Evolutionary conservation across 371 early-diverging fungal species (phyloP).

Genomic region (Chytridiales sp.): DNA sequence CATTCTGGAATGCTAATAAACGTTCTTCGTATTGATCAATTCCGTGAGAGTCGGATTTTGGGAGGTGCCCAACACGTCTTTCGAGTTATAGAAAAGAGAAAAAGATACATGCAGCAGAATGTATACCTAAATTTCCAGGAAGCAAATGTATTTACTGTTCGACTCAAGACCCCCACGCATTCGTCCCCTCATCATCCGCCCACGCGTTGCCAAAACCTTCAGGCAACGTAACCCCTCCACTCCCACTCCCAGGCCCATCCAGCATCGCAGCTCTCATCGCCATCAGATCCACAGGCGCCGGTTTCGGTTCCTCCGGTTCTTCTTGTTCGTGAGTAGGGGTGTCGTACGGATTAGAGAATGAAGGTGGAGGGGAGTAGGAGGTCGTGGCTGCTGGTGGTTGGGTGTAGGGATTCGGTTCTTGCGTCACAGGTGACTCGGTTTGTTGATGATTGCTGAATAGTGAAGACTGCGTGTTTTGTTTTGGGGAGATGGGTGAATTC

Average conservation of each 20-base stretch:
- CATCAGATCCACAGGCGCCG: constrained; percentile 21
- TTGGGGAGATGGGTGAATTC: neutral
- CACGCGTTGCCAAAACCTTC: too few species aligned
- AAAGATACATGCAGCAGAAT: too few species aligned
- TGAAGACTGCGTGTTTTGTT: neutral
- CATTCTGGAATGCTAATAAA: too few species aligned
- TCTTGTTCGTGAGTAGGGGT: constrained; percentile 7
- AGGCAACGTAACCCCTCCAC: neutral
- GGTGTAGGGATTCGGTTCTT: constrained; percentile 1
- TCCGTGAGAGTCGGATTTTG: too few species aligned
- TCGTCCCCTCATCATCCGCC: too few species aligned
- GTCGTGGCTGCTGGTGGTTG: neutral
- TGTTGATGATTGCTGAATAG: constrained; percentile 12
- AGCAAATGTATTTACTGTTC: too few species aligned
- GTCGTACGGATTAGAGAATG: neutral
- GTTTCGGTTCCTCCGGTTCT: constrained; percentile 10
- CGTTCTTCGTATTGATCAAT: too few species aligned
- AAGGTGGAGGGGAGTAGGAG: neutral
- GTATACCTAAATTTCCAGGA: too few species aligned
- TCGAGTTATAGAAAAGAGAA: too few species aligned
- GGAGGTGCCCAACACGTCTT: too few species aligned
- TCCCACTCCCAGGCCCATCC: neutral
- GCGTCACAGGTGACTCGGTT: neutral
- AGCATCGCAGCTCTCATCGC: constrained; percentile 18
- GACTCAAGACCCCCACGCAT: too few species aligned